Evolutionary conservation across 2,329 filamentous ascomycete species (phyloP).

Genomic region (Dothideomycetes sp.): DNA sequence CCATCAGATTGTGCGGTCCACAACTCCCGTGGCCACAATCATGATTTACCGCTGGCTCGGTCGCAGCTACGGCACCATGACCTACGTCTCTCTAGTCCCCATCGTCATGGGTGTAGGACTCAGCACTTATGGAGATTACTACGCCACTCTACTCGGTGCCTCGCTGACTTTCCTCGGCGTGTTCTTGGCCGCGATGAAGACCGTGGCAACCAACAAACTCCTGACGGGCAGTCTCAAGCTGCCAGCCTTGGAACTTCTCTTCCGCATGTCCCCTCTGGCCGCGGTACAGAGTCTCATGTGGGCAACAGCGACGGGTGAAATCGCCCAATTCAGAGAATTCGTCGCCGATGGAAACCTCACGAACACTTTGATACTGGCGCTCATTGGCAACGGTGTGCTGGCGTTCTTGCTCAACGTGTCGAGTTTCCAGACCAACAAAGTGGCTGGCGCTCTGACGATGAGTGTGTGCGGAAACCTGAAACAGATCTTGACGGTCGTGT

Average conservation of each 20-base stretch:
- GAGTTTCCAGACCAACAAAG: conserved; percentile 31
- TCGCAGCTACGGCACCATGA: conserved; percentile 46
- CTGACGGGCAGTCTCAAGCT: conserved; percentile 54
- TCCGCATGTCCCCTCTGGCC: conserved; percentile 54
- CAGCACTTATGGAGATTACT: conserved; percentile 54
- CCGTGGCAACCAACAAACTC: conserved; percentile 54
- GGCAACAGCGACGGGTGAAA: conserved; percentile 45
- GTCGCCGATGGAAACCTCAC: conserved; percentile 20
- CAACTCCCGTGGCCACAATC: conserved; percentile 53
- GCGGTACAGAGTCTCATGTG: conserved; percentile 46
- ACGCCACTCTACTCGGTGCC: conserved; percentile 46
- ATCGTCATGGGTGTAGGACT: conserved; percentile 51
- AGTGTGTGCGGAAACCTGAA: conserved; percentile 31
- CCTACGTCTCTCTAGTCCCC: conserved; percentile 53
- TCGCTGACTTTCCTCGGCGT: conserved; percentile 30
- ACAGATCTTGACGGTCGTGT: conserved; percentile 28
- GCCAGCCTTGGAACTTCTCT: conserved; percentile 51
- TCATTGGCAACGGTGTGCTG: conserved; percentile 25
- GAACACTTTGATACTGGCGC: conserved; percentile 17
- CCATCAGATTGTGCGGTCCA: conserved; percentile 55
- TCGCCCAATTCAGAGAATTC: conserved; percentile 18
- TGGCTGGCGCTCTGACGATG: conserved; percentile 30
- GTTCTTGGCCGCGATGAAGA: conserved; percentile 41
- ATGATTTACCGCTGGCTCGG: conserved; percentile 48
- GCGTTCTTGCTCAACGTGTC: conserved; percentile 29